Evolutionary conservation across 2,329 filamentous ascomycete genomes (phyloP), one percentile per base, ranked within the genome.

Genomic region (Xylariaceae sp.): DNA sequence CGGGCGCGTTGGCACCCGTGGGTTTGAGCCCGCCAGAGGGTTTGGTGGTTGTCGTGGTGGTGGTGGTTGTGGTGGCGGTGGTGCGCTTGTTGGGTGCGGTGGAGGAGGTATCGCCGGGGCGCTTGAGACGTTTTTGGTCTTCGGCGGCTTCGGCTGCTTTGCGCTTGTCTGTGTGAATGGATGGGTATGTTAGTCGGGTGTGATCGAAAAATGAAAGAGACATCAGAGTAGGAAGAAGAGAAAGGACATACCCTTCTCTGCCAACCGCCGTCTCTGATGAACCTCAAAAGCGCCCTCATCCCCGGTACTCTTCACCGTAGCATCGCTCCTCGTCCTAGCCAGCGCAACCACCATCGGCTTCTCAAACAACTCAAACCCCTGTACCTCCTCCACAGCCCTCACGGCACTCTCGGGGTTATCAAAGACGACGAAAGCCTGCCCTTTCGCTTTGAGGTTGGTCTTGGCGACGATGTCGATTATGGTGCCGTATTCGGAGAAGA

Each of bases 341-440:
- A 89, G 83, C 14, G 88, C 85, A 25, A 96, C 68, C 49, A 83
- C 79, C 84, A 98, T 94, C 1, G 86, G 84, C 70, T 96, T 95
- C 40, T 87, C 89, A 59, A 95, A 95, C 4, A 98, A 72, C 57
- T 94, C 87, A 66, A 98, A 98, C 7, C 89, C 92, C 60, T 96
- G 86, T 51, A 94, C 76, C 57, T 95, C 88, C 41, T 95, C 88
- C 51, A 96, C 86, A 16, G 93, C 92, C 52, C 82, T 78, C 42
- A 79, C 73, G 3, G 91, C 91, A n/a, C 83, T 80, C 44, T 90
- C 86, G n/a, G 85, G 73, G 50, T 75, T 79, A 58, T 94, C 89
- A 64, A 90, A 97, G 37, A 97, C 90, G 40, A 98, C 72, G 64
- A 98, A 98, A 1, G 93, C 93, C 69, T 98, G 93, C 11, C 93